Base-by-base conservation (phyloP, 139 green algal genomes). In the Chlamydomonas sp. region DNA sequence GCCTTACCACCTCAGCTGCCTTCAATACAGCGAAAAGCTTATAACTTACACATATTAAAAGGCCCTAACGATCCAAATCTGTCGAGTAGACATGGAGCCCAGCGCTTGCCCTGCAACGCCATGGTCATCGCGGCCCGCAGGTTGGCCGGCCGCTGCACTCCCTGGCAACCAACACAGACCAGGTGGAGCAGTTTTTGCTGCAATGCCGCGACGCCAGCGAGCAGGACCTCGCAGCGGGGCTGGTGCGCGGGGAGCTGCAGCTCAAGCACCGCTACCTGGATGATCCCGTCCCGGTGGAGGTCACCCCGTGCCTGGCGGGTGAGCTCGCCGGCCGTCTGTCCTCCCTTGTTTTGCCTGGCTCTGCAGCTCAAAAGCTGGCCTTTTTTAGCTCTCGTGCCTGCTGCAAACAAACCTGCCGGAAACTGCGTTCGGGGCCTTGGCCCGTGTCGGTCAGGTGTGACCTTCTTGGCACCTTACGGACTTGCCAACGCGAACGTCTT, bases 191-290 rank as follows among this genome's bases (percentile, higher is more conserved):
- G 49, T 17, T n/a, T n/a, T 74, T 86, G 15, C 73, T 82, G 63
- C 83, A 60, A 14, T 80, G 83, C 83, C 76, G 74, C 59, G 63
- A 68, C 62, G 73, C 63, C 31, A 66, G 1, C 62, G 62, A 60
- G 2, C 16, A 10, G 0, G 73, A 88, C 3, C 83, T 82, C 5
- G 63, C 61, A 17, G 12, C 15, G 2, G 63, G 63, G 9, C 0
- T 59, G 1, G 15, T 88, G 10, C 61, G 1, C 8, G 63, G 31
- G 4, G n/a, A 63, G 12, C 63, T 88, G 75, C 1, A 57, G 63
- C 20, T 88, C 5, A 78, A 31, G 75, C 84, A 88, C 84, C 74
- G 63, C 18, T 88, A 71, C 75, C 57, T 79, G 57, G 84, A 77
- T 49, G 31, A 49, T 2, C 49, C 84, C 8, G 75, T 88, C 57